Conservation (phyloP, 2,329 filamentous ascomycete species). For the Paradendryphiella salina region DNA sequence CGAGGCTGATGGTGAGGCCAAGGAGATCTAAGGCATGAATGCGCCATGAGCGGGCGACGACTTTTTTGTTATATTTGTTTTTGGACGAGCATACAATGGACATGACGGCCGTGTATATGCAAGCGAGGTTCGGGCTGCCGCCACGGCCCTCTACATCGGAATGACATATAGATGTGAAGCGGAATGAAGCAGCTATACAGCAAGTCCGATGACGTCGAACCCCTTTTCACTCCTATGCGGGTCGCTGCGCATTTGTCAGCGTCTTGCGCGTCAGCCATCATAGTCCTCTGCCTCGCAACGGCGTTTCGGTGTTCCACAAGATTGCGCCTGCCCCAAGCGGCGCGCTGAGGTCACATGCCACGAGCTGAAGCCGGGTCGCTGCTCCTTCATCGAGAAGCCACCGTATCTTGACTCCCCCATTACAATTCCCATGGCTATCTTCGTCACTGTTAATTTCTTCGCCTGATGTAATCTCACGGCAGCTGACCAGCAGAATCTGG, state of each 20-base stretch:
- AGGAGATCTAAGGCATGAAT: conserved; percentile 31
- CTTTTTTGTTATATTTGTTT: conserved; percentile 21
- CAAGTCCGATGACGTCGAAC: not conserved
- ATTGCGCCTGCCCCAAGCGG: conserved; percentile 18
- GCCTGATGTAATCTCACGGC: conserved; percentile 31
- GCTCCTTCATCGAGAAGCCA: conserved; percentile 12
- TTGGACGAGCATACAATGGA: conserved; percentile 23
- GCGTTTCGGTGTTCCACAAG: conserved; percentile 24
- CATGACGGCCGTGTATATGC: conserved; percentile 11
- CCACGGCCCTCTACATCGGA: conserved; percentile 8
- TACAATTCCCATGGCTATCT: conserved; percentile 24
- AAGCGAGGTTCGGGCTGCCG: conserved; percentile 8
- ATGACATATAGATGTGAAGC: conserved; percentile 2
- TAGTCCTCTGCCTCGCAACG: not conserved
- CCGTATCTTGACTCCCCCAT: conserved; percentile 26
- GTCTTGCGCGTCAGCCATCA: not conserved
- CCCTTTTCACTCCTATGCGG: not conserved
- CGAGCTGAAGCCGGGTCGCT: conserved; percentile 29
- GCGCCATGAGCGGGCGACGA: not conserved
- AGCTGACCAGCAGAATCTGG: conserved; percentile 38
- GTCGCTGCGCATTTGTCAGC: not conserved
- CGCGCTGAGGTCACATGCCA: conserved; percentile 24
- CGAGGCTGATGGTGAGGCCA: conserved; percentile 64
- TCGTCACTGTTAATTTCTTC: conserved; percentile 16
- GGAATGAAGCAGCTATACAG: not conserved